Percentiles rank a stretch among this genome's conserved stretches.
Evolutionary conservation across 2,329 filamentous ascomycete species (phyloP).

Genomic region (Neopestalotiopsis sp.): DNA sequence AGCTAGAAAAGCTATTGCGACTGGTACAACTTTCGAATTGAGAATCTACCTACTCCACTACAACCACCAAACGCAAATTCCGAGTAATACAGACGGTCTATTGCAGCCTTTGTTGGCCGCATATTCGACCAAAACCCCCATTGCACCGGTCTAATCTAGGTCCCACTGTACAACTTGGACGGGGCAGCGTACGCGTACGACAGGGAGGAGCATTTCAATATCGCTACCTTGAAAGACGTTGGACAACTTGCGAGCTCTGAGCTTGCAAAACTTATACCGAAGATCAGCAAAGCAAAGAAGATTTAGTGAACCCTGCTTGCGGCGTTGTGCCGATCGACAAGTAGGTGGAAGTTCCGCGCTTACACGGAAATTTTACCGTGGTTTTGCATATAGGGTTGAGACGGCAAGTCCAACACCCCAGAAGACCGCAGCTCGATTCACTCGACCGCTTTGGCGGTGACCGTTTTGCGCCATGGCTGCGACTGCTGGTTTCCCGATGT

Average conservation of each 20-base stretch:
- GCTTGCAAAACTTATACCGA: not conserved
- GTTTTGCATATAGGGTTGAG: not conserved
- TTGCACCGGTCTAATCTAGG: slow-evolving; percentile 2
- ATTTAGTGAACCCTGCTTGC: not conserved
- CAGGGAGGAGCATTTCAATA: not conserved
- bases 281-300: not conserved
- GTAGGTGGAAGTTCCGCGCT: not conserved
- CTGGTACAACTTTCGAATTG: slow-evolving; percentile 3
- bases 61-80: not conserved
- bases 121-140: not conserved
- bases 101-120: slow-evolving; percentile 9
- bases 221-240: not conserved
- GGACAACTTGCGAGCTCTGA: slow-evolving; percentile 7
- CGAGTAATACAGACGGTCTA: not conserved
- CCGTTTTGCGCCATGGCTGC: slow-evolving; percentile 16
- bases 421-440: slow-evolving; percentile 1
- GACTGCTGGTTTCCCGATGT: slow-evolving; percentile 20
- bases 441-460: not conserved
- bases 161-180: not conserved
- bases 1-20: slow-evolving; percentile 5
- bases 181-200: slow-evolving; percentile 6
- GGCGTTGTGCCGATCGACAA: slow-evolving; percentile 3
- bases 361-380: not conserved
- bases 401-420: not conserved
- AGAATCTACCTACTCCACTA: not conserved